phyloP scores from a whole-genome alignment of 2,329 filamentous ascomycete genomes.

The Fusarium oxysporum region DNA sequence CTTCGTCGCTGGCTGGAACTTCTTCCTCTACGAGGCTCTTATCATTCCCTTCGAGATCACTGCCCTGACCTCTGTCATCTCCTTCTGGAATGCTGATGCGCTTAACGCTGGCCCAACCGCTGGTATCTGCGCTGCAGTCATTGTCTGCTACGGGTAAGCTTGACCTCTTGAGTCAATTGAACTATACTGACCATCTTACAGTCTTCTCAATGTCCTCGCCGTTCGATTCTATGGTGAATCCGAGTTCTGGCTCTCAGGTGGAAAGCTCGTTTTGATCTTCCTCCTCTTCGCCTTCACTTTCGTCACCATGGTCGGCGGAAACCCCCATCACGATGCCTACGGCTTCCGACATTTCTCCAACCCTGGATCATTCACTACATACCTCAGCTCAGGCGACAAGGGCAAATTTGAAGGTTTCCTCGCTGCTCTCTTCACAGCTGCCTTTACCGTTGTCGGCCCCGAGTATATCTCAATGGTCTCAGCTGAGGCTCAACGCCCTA shows the following conservation, averaged over 20 bases:
- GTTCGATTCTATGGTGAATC: conserved; percentile 58
- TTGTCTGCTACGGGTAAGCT: conserved; percentile 54
- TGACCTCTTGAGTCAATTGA: no score
- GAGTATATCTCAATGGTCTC: conserved; percentile 73
- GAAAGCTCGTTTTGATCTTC: conserved; percentile 53
- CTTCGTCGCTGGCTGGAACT: conserved; percentile 37
- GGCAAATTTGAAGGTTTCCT: conserved; percentile 76
- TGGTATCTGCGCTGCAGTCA: conserved; percentile 58
- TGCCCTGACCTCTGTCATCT: conserved; percentile 61
- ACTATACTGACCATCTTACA: conserved; percentile 7
- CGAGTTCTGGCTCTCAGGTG: conserved; percentile 59
- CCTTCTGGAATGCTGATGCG: conserved; percentile 60
- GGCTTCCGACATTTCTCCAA: conserved; percentile 76
- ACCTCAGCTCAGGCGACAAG: conserved; percentile 67
- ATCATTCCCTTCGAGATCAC: conserved; percentile 65
- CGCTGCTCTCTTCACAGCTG: conserved; percentile 69
- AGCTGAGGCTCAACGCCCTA: conserved; percentile 71
- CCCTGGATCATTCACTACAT: conserved; percentile 64
- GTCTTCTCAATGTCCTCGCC: conserved; percentile 54
- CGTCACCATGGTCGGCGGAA: conserved; percentile 70
- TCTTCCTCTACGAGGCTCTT: conserved; percentile 56
- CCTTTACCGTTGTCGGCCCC: conserved; percentile 69
- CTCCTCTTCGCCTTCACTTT: conserved; percentile 69
- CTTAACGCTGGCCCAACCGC: conserved; percentile 50
- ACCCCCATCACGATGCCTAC: conserved; percentile 65